Base-by-base conservation (phyloP, 2,329 filamentous ascomycete species). In the Dactylonectria estremocensis region DNA sequence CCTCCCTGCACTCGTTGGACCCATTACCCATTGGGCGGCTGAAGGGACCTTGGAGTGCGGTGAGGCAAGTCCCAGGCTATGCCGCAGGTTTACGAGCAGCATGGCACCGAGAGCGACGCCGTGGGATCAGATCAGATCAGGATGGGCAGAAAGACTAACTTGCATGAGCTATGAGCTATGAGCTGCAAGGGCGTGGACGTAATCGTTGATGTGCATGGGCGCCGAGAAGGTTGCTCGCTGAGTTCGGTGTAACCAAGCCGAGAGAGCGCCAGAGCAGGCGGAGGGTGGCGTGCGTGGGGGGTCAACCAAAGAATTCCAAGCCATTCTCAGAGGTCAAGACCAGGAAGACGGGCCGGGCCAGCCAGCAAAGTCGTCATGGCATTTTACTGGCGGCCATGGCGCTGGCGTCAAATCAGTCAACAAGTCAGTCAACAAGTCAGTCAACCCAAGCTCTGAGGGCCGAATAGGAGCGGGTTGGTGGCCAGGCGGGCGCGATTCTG, bases 251-350 rank as follows among this genome's bases (percentile, higher is more conserved):
- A 49, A 22, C 50, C 61, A 71, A 43, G 67, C 53, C 70, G 53
- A 73, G 62, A 64, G 70, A 69, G 45, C 64, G 8, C 40, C 14
- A 43, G 16, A n/a, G 16, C 8, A n/a, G 14, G 14, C 61, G 74
- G 66, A 75, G 66, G 73, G 73, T 75, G 73, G 71, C 70, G 72
- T 68, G 66, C 70, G 66, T 74, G 73, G 73, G 73, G 73, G 64
- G 71, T 58, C 45, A 52, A 60, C 46, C 53, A 14, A 63, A 50
- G 54, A 61, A 45, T 28, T n/a, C 16, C 45, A 69, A 71, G 64
- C 67, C 60, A 60, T 46, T 18, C 28, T 4, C 4, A 28, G 24
- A 28, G 7, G 24, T 28, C 24, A 56, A 33, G 28, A 37, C 62
- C 61, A 72, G 72, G 72, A 67, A 73, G 66, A 69, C 61, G 69